phyloP scores from a whole-genome alignment of 345 rosid genomes.

The Clausena lansium region DNA sequence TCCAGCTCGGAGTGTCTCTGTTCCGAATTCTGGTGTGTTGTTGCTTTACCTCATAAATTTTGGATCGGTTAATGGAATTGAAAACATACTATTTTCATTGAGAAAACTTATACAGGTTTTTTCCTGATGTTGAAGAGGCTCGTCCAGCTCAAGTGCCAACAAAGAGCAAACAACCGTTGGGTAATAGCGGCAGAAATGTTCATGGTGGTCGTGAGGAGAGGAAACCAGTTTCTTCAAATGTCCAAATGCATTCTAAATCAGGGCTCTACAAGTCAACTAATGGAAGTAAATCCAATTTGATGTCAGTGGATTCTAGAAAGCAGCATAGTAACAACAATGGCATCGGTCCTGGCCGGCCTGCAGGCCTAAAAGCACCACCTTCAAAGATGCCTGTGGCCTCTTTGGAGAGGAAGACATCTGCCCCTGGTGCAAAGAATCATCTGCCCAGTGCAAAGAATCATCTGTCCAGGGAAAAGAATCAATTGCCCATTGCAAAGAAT shows the following conservation, averaged over 20 bases:
- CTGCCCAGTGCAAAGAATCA: constrained; percentile 34
- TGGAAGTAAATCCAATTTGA: constrained; percentile 26
- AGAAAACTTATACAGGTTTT: constrained; percentile 71
- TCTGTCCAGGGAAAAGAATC: constrained; percentile 32
- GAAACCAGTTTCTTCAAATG: constrained; percentile 35
- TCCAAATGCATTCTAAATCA: constrained; percentile 38
- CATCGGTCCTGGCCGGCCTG: constrained; percentile 57
- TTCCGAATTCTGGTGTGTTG: constrained; percentile 59
- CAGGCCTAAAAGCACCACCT: constrained; percentile 39
- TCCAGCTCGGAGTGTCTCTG: constrained; percentile 34
- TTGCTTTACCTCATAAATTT: constrained; percentile 12
- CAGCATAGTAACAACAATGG: constrained; percentile 47
- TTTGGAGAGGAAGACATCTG: constrained; percentile 43
- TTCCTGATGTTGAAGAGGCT: constrained; percentile 77
- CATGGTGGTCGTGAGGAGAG: constrained; percentile 49
- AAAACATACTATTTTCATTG: constrained; percentile 51
- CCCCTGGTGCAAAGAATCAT: constrained; percentile 33
- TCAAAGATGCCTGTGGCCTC: constrained; percentile 30
- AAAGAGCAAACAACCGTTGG: constrained; percentile 48
- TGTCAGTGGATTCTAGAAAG: constrained; percentile 42
- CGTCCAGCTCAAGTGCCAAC: constrained; percentile 48
- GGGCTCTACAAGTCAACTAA: constrained; percentile 40
- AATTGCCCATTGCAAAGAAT: constrained; percentile 33
- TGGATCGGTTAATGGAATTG: constrained; percentile 21
- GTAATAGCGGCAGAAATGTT: constrained; percentile 41